Percentiles rank a stretch among this genome's conserved stretches.
Evolutionary conservation across 495 filamentous ascomycete genomes (phyloP).

Genomic region (Lophiotrema nucula): DNA sequence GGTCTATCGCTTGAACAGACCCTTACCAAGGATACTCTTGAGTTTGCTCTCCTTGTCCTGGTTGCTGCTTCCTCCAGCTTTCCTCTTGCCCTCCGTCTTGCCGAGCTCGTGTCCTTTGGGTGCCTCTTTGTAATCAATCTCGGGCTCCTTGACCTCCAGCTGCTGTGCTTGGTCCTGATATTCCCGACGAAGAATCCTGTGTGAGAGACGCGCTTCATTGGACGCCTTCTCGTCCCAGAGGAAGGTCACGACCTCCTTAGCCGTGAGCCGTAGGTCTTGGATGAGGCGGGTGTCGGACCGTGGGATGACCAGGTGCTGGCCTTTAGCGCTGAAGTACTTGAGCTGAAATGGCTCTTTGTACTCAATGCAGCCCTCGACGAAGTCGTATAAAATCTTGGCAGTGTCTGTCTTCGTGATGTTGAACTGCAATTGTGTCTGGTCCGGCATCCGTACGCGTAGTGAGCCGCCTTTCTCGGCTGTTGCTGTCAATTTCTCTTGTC

Average conservation of each 20-base stretch:
- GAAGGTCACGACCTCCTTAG: conserved; percentile 72
- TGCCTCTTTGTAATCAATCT: background rate
- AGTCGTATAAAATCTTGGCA: conserved; percentile 63
- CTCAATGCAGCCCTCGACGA: conserved; percentile 56
- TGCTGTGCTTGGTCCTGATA: conserved; percentile 65
- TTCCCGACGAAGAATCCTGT: conserved; percentile 62
- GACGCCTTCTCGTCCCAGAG: conserved; percentile 65
- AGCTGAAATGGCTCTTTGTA: conserved; percentile 53
- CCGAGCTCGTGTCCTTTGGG: conserved; percentile 38
- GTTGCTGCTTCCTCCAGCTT: conserved; percentile 26
- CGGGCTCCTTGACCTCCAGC: conserved; percentile 56
- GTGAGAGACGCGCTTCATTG: conserved; percentile 44
- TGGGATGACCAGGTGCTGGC: conserved; percentile 32
- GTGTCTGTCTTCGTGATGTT: conserved; percentile 64
- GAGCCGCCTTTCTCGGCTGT: conserved; percentile 59
- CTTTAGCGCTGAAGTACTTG: conserved; percentile 40
- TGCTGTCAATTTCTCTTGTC: conserved; percentile 60
- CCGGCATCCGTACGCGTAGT: conserved; percentile 83
- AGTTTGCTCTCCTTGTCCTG: conserved; percentile 49
- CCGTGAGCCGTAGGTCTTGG: conserved; percentile 64
- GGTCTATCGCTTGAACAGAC: conserved; percentile 29
- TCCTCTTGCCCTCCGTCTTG: conserved; percentile 47
- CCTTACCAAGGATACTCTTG: conserved; percentile 42
- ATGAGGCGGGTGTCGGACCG: conserved; percentile 61
- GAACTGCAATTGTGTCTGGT: conserved; percentile 69